phyloP scores from a whole-genome alignment of 495 filamentous ascomycete genomes.

The Aspergillus wentii region DNA sequence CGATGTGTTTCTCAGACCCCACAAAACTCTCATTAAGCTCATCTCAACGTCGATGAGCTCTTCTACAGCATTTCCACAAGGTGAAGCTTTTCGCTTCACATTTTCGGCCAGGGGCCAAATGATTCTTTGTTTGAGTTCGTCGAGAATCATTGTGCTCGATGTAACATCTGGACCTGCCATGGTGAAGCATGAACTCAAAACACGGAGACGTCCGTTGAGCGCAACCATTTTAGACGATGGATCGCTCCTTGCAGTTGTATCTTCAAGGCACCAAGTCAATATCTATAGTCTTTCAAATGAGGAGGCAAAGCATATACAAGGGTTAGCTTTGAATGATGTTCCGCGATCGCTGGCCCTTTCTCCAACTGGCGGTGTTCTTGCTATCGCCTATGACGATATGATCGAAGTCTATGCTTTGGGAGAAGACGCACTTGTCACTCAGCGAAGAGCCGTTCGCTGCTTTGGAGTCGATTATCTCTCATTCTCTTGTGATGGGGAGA shows the following conservation, averaged over 20 bases:
- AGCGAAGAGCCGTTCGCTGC: constrained; percentile 77
- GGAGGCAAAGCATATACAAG: constrained; percentile 60
- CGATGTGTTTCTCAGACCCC: constrained; percentile 69
- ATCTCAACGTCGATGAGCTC: constrained; percentile 82
- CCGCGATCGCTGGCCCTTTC: constrained; percentile 76
- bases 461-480: constrained; percentile 70
- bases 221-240: constrained; percentile 79
- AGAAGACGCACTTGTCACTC: constrained; percentile 55
- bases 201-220: constrained; percentile 68
- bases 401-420: constrained; percentile 81
- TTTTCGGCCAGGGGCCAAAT: constrained; percentile 70
- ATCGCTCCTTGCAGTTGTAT: constrained; percentile 69
- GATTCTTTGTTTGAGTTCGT: constrained; percentile 79
- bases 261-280: constrained; percentile 75
- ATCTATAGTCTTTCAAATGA: constrained; percentile 64
- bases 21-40: constrained; percentile 63
- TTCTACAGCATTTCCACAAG: constrained; percentile 71
- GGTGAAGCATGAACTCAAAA: constrained; percentile 75
- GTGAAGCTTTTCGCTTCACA: constrained; percentile 80
- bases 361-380: constrained; percentile 74
- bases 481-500: constrained; percentile 79
- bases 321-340: constrained; percentile 68
- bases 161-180: constrained; percentile 48
- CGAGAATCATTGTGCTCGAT: constrained; percentile 76
- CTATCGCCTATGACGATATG: constrained; percentile 79